phyloP scores from a whole-genome alignment of 306 rosid genomes.

The Vigna angularis region DNA sequence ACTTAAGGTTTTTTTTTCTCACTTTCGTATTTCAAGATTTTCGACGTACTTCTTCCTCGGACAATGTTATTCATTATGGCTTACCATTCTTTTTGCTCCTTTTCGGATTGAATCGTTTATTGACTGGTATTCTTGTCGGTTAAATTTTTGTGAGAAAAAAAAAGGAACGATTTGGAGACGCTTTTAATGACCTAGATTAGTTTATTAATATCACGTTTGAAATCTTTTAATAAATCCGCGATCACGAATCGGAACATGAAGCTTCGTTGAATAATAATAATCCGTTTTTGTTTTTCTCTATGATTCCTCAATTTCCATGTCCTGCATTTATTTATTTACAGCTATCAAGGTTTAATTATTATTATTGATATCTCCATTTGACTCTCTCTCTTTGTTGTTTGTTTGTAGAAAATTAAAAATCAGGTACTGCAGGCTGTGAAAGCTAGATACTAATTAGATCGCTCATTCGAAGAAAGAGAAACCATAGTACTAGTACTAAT shows the following conservation, averaged over 20 bases:
- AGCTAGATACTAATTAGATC: conserved; percentile 40
- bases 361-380: conserved; percentile 11
- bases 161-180: conserved; percentile 41
- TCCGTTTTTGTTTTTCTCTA: conserved; percentile 31
- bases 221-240: conserved; percentile 32
- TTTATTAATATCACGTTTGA: conserved; percentile 34
- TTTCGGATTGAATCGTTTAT: background rate
- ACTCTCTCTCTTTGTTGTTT: conserved; percentile 14
- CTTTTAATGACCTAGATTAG: conserved; percentile 48
- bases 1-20: conserved; percentile 6
- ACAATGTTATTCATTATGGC: background rate
- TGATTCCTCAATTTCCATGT: conserved; percentile 54
- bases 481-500: background rate
- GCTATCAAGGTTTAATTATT: background rate
- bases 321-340: conserved; percentile 43
- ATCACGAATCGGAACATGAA: conserved; percentile 51
- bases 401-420: conserved; percentile 43
- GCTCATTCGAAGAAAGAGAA: conserved; percentile 34
- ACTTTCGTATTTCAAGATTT: background rate
- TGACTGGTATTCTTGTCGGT: conserved; percentile 44
- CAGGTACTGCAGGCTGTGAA: conserved; percentile 22
- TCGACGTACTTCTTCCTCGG: background rate
- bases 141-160: conserved; percentile 28
- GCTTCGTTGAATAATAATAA: conserved; percentile 53
- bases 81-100: background rate